These are phyloP conservation scores for Apiospora marii DNA, from an alignment of 2,329 filamentous ascomycete species.

Conservation along the genomic window DNA sequence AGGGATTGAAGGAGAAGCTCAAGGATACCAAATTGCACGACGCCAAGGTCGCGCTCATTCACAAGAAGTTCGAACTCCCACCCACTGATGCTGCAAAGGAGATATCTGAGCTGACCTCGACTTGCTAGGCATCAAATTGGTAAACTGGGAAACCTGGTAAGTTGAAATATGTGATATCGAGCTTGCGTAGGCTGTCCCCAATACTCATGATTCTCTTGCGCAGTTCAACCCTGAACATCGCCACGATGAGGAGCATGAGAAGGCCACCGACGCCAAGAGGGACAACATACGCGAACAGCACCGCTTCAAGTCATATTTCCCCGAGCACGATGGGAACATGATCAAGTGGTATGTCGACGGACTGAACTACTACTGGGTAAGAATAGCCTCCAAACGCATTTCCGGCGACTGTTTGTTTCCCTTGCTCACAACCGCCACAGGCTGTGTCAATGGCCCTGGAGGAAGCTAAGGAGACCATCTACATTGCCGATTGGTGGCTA, in stretches of 20 bases:
- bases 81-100: neutral
- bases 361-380: constrained; percentile 87
- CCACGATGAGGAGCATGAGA: constrained; percentile 92
- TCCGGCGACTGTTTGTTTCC: constrained; percentile 27
- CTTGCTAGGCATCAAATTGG: constrained; percentile 61
- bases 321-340: constrained; percentile 82
- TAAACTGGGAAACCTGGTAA: constrained; percentile 68
- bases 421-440: constrained; percentile 32
- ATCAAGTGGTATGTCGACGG: constrained; percentile 99
- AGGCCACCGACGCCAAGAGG: constrained; percentile 83
- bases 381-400: constrained; percentile 25
- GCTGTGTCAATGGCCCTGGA: constrained; percentile 92
- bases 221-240: constrained; percentile 87
- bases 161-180: constrained; percentile 30
- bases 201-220: constrained; percentile 14
- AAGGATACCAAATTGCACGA: constrained; percentile 62
- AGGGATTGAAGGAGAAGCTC: constrained; percentile 61
- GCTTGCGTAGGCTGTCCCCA: constrained; percentile 30
- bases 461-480: constrained; percentile 88
- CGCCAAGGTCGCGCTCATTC: constrained; percentile 62
- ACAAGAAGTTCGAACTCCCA: constrained; percentile 61
- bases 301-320: constrained; percentile 90
- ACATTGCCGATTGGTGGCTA: constrained; percentile 97
- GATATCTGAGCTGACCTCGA: neutral
- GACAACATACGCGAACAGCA: constrained; percentile 74